Percentiles rank a stretch among this genome's conserved stretches.
phyloP scores from a whole-genome alignment of 108 stramenopile species.

The Parmales sp. region DNA sequence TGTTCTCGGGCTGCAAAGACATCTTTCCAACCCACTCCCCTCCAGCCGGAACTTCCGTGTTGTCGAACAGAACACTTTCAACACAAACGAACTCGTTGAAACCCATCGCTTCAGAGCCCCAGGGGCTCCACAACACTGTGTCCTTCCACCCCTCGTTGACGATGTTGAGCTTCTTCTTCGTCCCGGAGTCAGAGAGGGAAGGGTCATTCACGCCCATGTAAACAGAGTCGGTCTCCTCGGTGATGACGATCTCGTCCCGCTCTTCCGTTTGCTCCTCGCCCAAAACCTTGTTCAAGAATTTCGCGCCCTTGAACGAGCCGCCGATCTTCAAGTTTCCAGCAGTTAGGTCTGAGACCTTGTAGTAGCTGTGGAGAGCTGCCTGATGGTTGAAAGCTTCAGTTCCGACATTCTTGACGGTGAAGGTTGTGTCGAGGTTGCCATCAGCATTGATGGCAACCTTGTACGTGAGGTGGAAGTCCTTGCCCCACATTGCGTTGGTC shows the following conservation, averaged over 20 bases:
- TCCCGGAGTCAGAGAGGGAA: constrained; percentile 76
- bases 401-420: constrained; percentile 73
- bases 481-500: constrained; percentile 93
- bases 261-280: constrained; percentile 72
- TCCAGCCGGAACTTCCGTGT: constrained; percentile 11
- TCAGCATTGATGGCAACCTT: constrained; percentile 61
- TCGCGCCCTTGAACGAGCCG: constrained; percentile 77
- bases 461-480: constrained; percentile 77
- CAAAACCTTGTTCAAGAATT: constrained; percentile 76
- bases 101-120: constrained; percentile 88
- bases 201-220: constrained; percentile 88
- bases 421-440: constrained; percentile 68
- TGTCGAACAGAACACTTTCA: constrained; percentile 52
- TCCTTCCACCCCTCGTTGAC: constrained; percentile 85
- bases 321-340: constrained; percentile 74
- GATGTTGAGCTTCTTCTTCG: constrained; percentile 66
- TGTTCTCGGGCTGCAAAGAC: not conserved
- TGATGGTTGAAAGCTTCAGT: constrained; percentile 82
- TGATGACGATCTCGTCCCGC: constrained; percentile 66
- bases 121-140: constrained; percentile 88
- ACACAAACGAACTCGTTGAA: constrained; percentile 92
- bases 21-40: constrained; percentile 27
- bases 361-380: constrained; percentile 90
- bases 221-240: constrained; percentile 80
- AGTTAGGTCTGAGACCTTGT: constrained; percentile 75